Percentiles rank a stretch among this genome's conserved stretches.
Conservation (phyloP, 2,329 filamentous ascomycete species). For the Ophiocordyceps camponoti-rufipedis region DNA sequence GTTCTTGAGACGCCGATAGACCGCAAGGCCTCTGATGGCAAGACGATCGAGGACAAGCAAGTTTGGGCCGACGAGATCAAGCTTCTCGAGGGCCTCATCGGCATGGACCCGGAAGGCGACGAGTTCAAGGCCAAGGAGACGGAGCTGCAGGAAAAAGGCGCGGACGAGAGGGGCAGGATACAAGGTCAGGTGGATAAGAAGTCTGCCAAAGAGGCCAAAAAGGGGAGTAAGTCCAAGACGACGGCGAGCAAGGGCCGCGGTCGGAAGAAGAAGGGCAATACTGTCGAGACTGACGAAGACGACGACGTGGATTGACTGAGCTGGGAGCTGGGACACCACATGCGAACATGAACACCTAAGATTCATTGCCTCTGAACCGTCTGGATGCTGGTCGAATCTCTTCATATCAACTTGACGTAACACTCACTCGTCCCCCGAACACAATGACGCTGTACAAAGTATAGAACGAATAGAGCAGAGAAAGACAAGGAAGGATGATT, state of each 20-base stretch:
- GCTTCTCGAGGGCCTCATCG: conserved; percentile 73
- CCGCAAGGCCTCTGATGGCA: conserved; percentile 43
- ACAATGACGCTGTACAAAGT: too few relatives aligned
- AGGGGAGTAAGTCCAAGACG: conserved; percentile 13
- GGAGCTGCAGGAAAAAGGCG: conserved; percentile 49
- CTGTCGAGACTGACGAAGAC: neutral
- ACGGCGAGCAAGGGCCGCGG: conserved; percentile 12
- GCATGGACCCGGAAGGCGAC: conserved; percentile 57
- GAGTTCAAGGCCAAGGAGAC: conserved; percentile 51
- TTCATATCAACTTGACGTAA: too few relatives aligned
- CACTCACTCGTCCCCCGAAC: too few relatives aligned
- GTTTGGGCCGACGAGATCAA: conserved; percentile 94
- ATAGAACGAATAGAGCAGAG: too few relatives aligned
- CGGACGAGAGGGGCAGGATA: conserved; percentile 53
- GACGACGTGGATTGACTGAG: conserved; percentile 1
- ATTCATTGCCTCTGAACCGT: too few relatives aligned
- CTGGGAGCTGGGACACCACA: neutral
- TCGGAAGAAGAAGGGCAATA: neutral
- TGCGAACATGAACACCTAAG: too few relatives aligned
- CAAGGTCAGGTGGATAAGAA: conserved; percentile 68
- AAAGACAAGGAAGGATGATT: too few relatives aligned
- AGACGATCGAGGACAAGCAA: conserved; percentile 55
- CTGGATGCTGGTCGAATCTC: too few relatives aligned
- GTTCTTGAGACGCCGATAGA: conserved; percentile 94
- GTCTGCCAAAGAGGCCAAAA: conserved; percentile 35